Evolutionary conservation across 345 rosid genomes (phyloP), one percentile per base, ranked within the genome.

Genomic region (Cardamine chenopodiifolia): DNA sequence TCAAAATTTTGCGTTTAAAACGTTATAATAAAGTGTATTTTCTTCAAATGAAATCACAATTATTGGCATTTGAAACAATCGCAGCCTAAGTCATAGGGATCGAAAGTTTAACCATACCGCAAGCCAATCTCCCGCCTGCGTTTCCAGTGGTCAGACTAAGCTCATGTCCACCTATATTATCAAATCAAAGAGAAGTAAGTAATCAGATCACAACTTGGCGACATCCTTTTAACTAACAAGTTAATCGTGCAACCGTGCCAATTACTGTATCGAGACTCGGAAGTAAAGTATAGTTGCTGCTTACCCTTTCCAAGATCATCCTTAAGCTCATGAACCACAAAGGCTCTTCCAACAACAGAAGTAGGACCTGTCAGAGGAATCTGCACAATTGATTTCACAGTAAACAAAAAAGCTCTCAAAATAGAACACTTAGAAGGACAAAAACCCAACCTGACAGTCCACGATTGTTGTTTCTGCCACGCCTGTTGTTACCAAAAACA

Each of bases 81-180:
- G 1, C 37, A 66, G 23, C 40, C 2, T 17, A 47, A 2, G 10
- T 15, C 19, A 32, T 26, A 53, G 13, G 2, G 34, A 56, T 11
- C 0, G 10, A 29, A 65, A 47, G 13, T 20, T 64, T 11, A 66
- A 58, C 31, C 76, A 64, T 89, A 95, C 99, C 97, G 76, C 99
- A 95, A 19, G 99, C 99, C 85, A 95, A 81, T 85, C 99, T 90
- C 68, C 99, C 99, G 7, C 99, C 99, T 56, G 99, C 99, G 68
- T 95, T 95, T 53, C 99, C 99, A 20, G 99, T 95, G 83, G 83
- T 79, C 64, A 87, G 84, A 79, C 99, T 95, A 63, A 95, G 97
- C 81, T 95, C 99, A 78, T 91, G 97, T 62, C 99, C 96, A 70
- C 99, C 97, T 94, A 75, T 37, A 87, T 26, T 57, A 63, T 73